Evolutionary conservation across 2,329 filamentous ascomycete genomes (phyloP), one percentile per base, ranked within the genome.

Genomic region (Microascus cirrosus): DNA sequence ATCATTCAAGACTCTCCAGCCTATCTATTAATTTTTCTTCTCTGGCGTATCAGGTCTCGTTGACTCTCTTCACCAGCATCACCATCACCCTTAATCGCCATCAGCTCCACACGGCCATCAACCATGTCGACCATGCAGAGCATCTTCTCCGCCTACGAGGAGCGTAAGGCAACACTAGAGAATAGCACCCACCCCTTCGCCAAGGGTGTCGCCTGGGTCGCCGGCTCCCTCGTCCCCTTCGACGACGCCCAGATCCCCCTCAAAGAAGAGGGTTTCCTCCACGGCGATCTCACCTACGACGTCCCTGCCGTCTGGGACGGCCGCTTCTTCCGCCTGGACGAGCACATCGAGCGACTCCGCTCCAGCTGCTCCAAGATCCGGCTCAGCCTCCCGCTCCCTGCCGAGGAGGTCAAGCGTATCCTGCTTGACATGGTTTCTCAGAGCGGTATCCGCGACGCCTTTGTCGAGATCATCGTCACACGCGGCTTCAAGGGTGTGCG

Each of bases 271-370:
- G 77, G 77, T n/a, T 80, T 80, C 63, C 63, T 79, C 62, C 76
- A 76, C 63, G 73, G 75, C 64, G 77, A 80, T 52, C 63, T 79
- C 1, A 80, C 77, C 1, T 80, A 80, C 63, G 77, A 80, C 55
- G 77, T 80, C 0, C 75, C 76, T 0, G 65, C 76, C 0, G 74
- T 79, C 34, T 80, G 77, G 77, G 74, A 79, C 54, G 75, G 77
- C 0, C 74, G 73, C 1, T 77, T 77, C 63, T 79, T 80, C 66
- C 76, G 77, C 0, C 72, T 80, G 0, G 74, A 78, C 48, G 75
- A 79, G 58, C 77, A 79, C 60, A 61, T 79, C 1, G 63, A 64
- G 22, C 72, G 77, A 5, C 65, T 80, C 0, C 69, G 74, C 15
- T 61, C 62, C 0, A 75, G 71, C 63, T 77, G 75, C 61, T 61